A percentile compares a stretch with the other conserved stretches of the same genome.
Evolutionary conservation across 2,329 filamentous ascomycete species (phyloP).

Genomic region (Ambrosiella beaveri): DNA sequence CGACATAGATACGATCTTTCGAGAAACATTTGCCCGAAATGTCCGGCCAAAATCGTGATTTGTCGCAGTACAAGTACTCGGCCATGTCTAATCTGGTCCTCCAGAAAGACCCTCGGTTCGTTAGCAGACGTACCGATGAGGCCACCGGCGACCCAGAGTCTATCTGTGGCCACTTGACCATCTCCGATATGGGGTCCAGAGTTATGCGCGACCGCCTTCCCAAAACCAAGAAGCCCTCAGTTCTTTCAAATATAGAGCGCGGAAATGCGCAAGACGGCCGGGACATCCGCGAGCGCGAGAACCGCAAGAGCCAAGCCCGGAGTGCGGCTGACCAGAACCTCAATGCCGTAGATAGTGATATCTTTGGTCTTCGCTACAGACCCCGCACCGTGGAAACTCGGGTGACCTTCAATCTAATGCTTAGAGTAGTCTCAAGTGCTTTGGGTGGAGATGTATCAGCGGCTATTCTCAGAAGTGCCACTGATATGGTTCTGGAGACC

Average conservation of each 20-base stretch:
- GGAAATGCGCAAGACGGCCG: constrained; percentile 63
- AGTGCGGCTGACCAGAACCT: constrained; percentile 49
- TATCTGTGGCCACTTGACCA: constrained; percentile 79
- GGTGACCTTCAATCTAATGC: constrained; percentile 83
- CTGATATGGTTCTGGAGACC: constrained; percentile 77
- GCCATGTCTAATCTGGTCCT: constrained; percentile 99
- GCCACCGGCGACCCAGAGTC: constrained; percentile 95
- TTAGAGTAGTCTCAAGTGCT: constrained; percentile 73
- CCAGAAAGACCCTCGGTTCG: constrained; percentile 95
- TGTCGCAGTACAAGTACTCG: constrained; percentile 97
- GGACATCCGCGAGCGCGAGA: constrained; percentile 67
- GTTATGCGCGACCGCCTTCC: constrained; percentile 65
- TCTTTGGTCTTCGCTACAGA: constrained; percentile 83
- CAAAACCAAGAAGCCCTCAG: constrained; percentile 59
- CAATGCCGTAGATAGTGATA: constrained; percentile 65
- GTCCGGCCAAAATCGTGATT: constrained; percentile 62
- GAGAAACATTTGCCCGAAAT: constrained; percentile 26
- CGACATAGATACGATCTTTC: neutral
- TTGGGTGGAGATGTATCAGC: constrained; percentile 76
- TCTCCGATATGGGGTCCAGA: constrained; percentile 83
- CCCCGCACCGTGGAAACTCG: constrained; percentile 82
- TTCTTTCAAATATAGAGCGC: constrained; percentile 53
- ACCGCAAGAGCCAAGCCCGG: constrained; percentile 72
- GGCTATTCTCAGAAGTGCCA: constrained; percentile 80
- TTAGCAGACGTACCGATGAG: constrained; percentile 82